phyloP scores from a whole-genome alignment of 1,139 yeast species.

The Yamadazyma sp. region DNA sequence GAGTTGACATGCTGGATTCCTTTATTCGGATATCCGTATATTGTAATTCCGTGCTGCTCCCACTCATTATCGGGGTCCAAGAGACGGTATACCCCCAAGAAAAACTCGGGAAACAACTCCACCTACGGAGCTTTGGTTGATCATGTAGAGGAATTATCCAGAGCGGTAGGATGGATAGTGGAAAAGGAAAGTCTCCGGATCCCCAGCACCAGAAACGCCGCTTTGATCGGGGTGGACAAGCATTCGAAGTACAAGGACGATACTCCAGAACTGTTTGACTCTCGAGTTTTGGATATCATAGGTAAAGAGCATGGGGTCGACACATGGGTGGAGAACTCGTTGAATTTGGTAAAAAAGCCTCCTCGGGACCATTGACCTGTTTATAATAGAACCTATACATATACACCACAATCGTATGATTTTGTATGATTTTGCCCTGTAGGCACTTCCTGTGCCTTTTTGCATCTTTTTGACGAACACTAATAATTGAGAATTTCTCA shows the following conservation, averaged over 20 bases:
- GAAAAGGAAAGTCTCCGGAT: slow-evolving; percentile 87
- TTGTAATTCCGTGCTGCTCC: slow-evolving; percentile 95
- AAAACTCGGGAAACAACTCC: slow-evolving; percentile 33
- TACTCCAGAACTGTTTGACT: slow-evolving; percentile 22
- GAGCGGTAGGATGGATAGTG: slow-evolving; percentile 75
- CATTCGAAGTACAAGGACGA: slow-evolving; percentile 23
- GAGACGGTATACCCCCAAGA: slow-evolving; percentile 55
- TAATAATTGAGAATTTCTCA: neutral
- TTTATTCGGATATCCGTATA: slow-evolving; percentile 76
- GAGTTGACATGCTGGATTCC: slow-evolving; percentile 97
- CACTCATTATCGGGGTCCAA: slow-evolving; percentile 80
- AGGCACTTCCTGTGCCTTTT: no score
- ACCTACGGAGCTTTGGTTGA: slow-evolving; percentile 83
- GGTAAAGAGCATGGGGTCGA: slow-evolving; percentile 84
- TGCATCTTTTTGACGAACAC: no score
- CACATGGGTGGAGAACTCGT: slow-evolving; percentile 82
- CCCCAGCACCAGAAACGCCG: slow-evolving; percentile 93
- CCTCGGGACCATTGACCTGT: slow-evolving; percentile 41
- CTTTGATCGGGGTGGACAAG: slow-evolving; percentile 63
- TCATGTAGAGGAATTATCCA: slow-evolving; percentile 72
- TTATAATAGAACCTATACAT: no score
- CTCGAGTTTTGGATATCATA: slow-evolving; percentile 56
- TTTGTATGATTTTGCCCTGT: no score
- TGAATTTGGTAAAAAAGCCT: slow-evolving; percentile 58
- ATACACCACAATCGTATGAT: no score